Conservation (phyloP, 2,329 filamentous ascomycete species). For the Exophiala dermatitidis region DNA sequence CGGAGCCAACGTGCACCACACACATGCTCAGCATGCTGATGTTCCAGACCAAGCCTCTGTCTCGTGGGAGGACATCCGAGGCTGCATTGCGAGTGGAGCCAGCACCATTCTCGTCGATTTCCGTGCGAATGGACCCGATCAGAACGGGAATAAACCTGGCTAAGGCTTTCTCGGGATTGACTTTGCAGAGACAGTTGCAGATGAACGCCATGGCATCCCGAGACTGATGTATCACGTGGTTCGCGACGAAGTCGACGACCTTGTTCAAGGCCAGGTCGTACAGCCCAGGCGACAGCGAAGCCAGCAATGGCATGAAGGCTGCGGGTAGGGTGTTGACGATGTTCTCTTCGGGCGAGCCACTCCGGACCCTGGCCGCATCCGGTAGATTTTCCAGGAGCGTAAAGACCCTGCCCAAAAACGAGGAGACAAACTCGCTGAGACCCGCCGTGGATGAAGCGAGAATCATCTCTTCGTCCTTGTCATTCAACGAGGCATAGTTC, state of each 20-base stretch:
- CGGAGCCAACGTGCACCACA: constrained; percentile 87
- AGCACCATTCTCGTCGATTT: constrained; percentile 94
- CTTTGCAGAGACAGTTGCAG: constrained; percentile 90
- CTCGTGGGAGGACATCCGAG: constrained; percentile 83
- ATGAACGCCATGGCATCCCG: constrained; percentile 98
- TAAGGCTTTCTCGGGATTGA: constrained; percentile 86
- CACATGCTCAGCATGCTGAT: constrained; percentile 97
- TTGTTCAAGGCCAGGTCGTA: constrained; percentile 91
- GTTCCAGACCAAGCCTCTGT: constrained; percentile 92
- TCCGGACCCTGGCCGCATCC: constrained; percentile 78
- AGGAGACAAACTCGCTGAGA: constrained; percentile 84
- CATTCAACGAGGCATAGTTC: constrained; percentile 76
- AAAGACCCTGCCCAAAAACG: constrained; percentile 88
- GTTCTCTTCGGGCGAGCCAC: constrained; percentile 89
- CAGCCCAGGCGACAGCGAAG: constrained; percentile 82
- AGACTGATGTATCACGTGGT: constrained; percentile 94
- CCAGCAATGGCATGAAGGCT: constrained; percentile 81
- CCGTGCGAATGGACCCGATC: constrained; percentile 83
- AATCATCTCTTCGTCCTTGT: constrained; percentile 80
- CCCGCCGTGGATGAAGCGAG: constrained; percentile 89
- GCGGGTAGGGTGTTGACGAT: constrained; percentile 93
- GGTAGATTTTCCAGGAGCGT: constrained; percentile 91
- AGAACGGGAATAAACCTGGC: constrained; percentile 86
- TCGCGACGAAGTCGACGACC: constrained; percentile 81
- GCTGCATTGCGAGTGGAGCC: constrained; percentile 91